Evolutionary conservation across 1,284 basidiomycete species (phyloP), one percentile per base, ranked within the genome.

Genomic region (Ustilago tritici): DNA sequence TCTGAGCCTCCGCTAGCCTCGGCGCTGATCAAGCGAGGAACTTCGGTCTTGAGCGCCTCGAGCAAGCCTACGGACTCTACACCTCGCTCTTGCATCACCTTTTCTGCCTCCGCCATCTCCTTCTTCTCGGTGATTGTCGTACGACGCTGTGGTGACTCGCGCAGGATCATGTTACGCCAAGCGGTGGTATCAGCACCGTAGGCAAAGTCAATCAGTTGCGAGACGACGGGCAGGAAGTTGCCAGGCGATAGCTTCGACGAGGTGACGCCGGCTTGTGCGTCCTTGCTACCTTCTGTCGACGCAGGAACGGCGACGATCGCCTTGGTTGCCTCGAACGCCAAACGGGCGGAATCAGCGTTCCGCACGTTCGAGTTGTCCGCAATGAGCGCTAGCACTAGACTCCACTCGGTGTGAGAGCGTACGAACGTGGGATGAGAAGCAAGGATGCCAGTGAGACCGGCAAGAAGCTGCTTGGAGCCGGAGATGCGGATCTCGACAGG

Each of bases 391-490:
- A 97, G 94, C 17, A 96, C 90, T 40, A 98, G 88, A 62, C 93
- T 93, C 97, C 97, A 99, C 87, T 99, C 95, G 0, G 96, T 98
- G 80, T 61, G 79, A 52, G 58, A 40, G 53, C 61, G 50, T 3
- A 59, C 63, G 58, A 75, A 91, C 6, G 90, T 88, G 43, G 89
- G 88, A 81, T 94, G 91, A 56, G 92, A 91, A 81, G 92, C 90
- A 35, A 97, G 88, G 49, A 99, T 91, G 66, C 91, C 87, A 38
- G 91, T 90, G 14, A 98, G 89, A 0, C 97, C 97, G 5, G 92
- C 91, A 63, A 95, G 91, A 40, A 98, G 90, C 86, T 98, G 95
- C 84, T 98, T 94, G 7, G 93, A 93, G 2, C 96, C 92, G 0
- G 93, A 91, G 73, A 90, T 92, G n/a, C 94, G 90, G 11, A 95